Conservation (phyloP, 1,139 yeast genomes). For the Saccharomyces hybrid region DNA sequence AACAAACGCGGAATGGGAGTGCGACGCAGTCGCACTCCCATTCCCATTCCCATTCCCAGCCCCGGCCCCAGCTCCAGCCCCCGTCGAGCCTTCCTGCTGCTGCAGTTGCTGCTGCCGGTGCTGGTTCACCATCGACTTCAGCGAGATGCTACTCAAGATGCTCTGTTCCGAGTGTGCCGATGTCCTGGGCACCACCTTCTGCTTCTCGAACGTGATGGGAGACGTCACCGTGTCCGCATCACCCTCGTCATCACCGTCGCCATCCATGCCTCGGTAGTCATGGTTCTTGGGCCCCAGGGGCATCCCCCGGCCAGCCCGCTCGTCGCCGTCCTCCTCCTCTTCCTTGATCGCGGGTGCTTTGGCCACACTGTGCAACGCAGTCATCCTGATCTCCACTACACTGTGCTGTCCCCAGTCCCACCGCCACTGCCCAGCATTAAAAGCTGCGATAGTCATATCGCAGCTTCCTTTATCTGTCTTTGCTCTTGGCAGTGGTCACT, state of each 20-base stretch:
- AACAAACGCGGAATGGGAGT: conserved; percentile 6
- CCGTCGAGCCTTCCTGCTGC: conserved; percentile 5
- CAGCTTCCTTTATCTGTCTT: not conserved
- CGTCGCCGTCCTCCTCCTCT: conserved; percentile 12
- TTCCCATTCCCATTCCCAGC: too few species aligned
- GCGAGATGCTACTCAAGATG: conserved; percentile 54
- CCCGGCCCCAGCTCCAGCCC: not conserved
- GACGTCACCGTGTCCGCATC: conserved; percentile 6
- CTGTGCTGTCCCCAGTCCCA: not conserved
- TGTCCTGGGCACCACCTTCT: conserved; percentile 41
- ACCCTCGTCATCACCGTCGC: not conserved
- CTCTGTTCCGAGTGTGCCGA: conserved; percentile 56
- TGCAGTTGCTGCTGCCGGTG: conserved; percentile 11
- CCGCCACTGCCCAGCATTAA: not conserved
- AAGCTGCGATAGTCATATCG: not conserved
- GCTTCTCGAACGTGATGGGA: conserved; percentile 42
- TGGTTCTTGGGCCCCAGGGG: not conserved
- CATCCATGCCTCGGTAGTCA: not conserved
- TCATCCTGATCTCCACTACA: not conserved
- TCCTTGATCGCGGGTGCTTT: conserved; percentile 14
- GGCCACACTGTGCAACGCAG: not conserved
- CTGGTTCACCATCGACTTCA: conserved; percentile 34
- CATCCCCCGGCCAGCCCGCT: conserved; percentile 3
- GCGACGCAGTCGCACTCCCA: too few species aligned
- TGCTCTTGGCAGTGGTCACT: not conserved